Percentiles rank a stretch among this genome's conserved stretches.
Evolutionary conservation across 208 protist species (phyloP).

Genomic region (Crithidia mellificae): DNA sequence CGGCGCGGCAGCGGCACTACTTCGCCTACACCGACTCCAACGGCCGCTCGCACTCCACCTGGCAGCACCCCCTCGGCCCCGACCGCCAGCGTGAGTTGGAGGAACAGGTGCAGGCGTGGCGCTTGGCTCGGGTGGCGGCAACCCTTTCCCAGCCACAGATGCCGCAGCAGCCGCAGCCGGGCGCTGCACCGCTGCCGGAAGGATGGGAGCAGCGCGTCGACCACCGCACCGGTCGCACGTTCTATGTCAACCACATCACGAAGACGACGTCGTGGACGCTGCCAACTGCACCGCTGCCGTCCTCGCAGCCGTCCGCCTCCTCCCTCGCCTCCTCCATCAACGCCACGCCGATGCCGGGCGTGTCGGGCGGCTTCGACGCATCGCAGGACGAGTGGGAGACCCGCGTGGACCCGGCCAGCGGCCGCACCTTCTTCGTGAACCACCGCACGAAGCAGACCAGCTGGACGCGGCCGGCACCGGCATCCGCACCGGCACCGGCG

Average conservation of each 20-base stretch:
- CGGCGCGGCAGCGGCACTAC: constrained; percentile 52
- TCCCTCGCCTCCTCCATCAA: constrained; percentile 4
- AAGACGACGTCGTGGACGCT: constrained; percentile 61
- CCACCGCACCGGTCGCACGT: constrained; percentile 47
- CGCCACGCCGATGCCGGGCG: background rate
- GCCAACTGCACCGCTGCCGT: constrained; percentile 16
- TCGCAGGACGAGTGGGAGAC: constrained; percentile 43
- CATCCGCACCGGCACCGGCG: constrained; percentile 9
- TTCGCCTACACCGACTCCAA: constrained; percentile 55
- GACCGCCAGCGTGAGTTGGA: constrained; percentile 56
- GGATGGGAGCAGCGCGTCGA: constrained; percentile 53
- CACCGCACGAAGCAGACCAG: constrained; percentile 69
- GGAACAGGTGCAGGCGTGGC: constrained; percentile 32
- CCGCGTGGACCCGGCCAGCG: constrained; percentile 45
- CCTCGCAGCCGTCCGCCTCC: background rate
- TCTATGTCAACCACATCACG: constrained; percentile 81
- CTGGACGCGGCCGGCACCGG: constrained; percentile 38
- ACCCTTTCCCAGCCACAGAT: constrained; percentile 1
- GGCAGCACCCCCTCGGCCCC: constrained; percentile 63
- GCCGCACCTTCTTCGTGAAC: constrained; percentile 74
- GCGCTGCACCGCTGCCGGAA: constrained; percentile 27
- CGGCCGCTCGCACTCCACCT: constrained; percentile 43
- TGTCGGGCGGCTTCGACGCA: background rate
- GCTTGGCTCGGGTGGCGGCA: background rate
- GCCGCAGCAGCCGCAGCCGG: constrained; percentile 3